phyloP scores from a whole-genome alignment of 192 early-diverging fungal genomes.

The Fimicolochytrium jonesii region DNA sequence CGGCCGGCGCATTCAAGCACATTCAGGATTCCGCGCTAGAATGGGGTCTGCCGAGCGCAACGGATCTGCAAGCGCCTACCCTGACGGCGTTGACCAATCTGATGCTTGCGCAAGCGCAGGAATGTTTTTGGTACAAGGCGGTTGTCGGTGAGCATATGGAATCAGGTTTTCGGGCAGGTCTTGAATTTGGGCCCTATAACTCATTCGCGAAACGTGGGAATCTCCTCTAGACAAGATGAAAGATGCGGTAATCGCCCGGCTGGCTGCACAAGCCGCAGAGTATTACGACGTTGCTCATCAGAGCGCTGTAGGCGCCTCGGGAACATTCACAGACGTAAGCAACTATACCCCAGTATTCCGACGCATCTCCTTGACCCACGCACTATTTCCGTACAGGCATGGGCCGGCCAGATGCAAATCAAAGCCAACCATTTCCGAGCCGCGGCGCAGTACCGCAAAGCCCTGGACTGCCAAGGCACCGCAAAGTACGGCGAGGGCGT shows the following conservation, averaged over 20 bases:
- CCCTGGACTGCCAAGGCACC: slow-evolving; percentile 44
- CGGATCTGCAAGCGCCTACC: slow-evolving; percentile 67
- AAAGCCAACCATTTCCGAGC: slow-evolving; percentile 74
- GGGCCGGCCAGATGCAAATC: slow-evolving; percentile 69
- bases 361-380: too few species aligned
- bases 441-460: slow-evolving; percentile 73
- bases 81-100: slow-evolving; percentile 63
- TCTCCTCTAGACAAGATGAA: slow-evolving; percentile 65
- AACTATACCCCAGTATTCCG: too few species aligned
- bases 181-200: too few species aligned
- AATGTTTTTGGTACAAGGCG: slow-evolving; percentile 87
- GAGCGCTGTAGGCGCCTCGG: slow-evolving; percentile 49
- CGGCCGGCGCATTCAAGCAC: slow-evolving; percentile 68
- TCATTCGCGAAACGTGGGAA: too few species aligned
- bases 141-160: slow-evolving; percentile 45
- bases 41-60: slow-evolving; percentile 59
- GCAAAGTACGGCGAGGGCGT: slow-evolving; percentile 83
- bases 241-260: slow-evolving; percentile 68
- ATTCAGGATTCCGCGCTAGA: slow-evolving; percentile 15
- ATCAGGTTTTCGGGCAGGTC: too few species aligned
- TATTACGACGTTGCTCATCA: slow-evolving; percentile 69
- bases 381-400: slow-evolving; percentile 21
- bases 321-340: slow-evolving; percentile 51
- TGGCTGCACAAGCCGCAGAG: slow-evolving; percentile 70
- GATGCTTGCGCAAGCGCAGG: slow-evolving; percentile 94